Evolutionary conservation across 2,329 filamentous ascomycete species (phyloP), one percentile per base, ranked within the genome.

Genomic region (Pyrenophora graminea): DNA sequence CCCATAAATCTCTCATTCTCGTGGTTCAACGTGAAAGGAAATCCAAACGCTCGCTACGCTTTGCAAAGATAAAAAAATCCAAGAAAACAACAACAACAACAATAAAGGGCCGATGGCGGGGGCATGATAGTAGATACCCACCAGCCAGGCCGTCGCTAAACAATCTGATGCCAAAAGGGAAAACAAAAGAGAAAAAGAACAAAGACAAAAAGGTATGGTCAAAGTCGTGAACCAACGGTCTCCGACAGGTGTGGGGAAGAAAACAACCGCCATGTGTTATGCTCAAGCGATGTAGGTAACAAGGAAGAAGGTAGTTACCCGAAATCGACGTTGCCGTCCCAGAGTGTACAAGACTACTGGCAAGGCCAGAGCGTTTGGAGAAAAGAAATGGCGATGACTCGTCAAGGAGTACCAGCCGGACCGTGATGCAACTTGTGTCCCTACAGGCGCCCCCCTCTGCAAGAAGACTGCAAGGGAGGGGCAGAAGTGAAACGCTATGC

Each of bases 381-480:
- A 63, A 63, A 54, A 46, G 55, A 61, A 53, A 53, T 57, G 59
- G 59, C 59, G 55, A 59, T 62, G 61, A 30, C 63, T 63, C 59
- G 48, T 56, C 48, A 64, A 62, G 53, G 55, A 56, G 57, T 58
- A 21, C 61, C 61, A 53, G 64, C 67, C 61, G 50, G 45, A 64
- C 67, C 64, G 66, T 61, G 62, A 71, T 72, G 68, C 69, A 70
- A 59, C 45, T 52, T 49, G 63, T 60, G 62, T 70, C 68, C 64
- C 63, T 68, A 68, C 47, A 59, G 51, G 57, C 49, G 48, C 56
- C 59, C 56, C 23, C 52, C 30, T 46, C 30, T 46, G 18, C 27
- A 30, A 30, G 27, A 13, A 30, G 19, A 2, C 27, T 39, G 42
- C 25, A 47, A 45, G 58, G 60, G 19, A 15, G 15, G 64, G 43